Conservation (phyloP, 352 stramenopile species). For the Phytopythium oedochilum region DNA sequence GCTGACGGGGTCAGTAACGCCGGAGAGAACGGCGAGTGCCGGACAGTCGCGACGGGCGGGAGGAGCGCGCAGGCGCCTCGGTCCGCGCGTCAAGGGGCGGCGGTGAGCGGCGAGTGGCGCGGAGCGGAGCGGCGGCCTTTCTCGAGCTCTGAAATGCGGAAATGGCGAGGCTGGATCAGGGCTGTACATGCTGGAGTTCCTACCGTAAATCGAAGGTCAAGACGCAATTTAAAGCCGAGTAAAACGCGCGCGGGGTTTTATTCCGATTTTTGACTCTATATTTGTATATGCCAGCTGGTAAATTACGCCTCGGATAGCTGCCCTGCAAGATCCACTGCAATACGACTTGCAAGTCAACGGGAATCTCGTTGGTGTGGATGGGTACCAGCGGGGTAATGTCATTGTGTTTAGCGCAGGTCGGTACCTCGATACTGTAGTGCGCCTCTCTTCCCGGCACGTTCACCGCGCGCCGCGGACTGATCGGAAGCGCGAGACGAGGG, state of each 20-base stretch:
- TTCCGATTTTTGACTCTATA: too few species aligned
- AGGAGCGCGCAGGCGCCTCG: not conserved
- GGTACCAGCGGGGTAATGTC: too few species aligned
- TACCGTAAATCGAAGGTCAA: not conserved
- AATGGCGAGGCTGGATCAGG: not conserved
- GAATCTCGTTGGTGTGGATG: constrained; percentile 3
- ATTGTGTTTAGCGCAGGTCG: too few species aligned
- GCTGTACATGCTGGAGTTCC: too few species aligned
- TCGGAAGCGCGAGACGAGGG: not conserved
- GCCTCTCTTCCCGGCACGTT: constrained; percentile 2
- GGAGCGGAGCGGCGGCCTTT: not conserved
- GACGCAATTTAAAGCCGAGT: too few species aligned
- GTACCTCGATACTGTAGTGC: not conserved
- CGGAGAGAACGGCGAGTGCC: too few species aligned
- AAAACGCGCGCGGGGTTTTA: too few species aligned
- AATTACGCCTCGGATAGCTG: not conserved
- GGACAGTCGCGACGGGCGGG: too few species aligned
- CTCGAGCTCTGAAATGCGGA: constrained; percentile 3
- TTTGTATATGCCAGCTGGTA: not conserved
- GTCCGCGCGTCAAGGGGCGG: not conserved
- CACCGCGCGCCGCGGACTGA: not conserved
- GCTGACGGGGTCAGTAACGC: too few species aligned
- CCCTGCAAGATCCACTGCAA: constrained; percentile 7
- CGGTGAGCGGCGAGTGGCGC: not conserved
- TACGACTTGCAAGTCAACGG: not conserved